Conservation (phyloP, 345 rosid species). For the Orychophragmus violaceus region DNA sequence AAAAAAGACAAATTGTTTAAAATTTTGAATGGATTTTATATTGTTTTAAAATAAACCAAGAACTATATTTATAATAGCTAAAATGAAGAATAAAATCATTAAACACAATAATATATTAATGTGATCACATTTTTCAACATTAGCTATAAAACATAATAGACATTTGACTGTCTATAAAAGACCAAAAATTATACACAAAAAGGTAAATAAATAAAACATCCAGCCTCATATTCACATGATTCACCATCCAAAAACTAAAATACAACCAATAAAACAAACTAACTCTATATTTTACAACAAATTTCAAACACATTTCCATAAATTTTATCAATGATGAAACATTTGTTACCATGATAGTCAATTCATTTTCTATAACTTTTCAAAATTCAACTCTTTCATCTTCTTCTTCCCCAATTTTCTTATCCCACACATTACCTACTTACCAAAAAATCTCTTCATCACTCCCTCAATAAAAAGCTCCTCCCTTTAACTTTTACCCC, state of each 20-base stretch:
- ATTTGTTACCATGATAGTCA: conserved; percentile 23
- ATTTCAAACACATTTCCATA: neutral
- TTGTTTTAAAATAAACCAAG: neutral
- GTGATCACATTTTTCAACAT: neutral
- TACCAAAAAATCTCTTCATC: conserved; percentile 31
- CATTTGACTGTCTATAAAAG: neutral
- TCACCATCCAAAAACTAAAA: neutral
- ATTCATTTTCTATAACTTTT: neutral
- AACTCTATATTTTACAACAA: neutral
- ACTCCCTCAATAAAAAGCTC: conserved; percentile 33
- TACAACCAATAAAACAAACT: neutral
- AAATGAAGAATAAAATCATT: neutral
- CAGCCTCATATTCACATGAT: neutral
- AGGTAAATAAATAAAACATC: neutral
- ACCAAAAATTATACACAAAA: neutral
- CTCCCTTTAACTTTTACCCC: conserved; percentile 1
- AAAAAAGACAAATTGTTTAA: neutral
- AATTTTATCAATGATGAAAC: neutral
- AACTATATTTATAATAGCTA: neutral
- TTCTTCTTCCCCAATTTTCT: neutral
- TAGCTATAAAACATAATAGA: neutral
- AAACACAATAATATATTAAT: neutral
- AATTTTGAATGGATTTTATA: neutral
- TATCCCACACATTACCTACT: conserved; percentile 18
- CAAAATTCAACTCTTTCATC: neutral